Conservation (phyloP, 2,329 filamentous ascomycete genomes). For the Fusarium tanahbumbuense region DNA sequence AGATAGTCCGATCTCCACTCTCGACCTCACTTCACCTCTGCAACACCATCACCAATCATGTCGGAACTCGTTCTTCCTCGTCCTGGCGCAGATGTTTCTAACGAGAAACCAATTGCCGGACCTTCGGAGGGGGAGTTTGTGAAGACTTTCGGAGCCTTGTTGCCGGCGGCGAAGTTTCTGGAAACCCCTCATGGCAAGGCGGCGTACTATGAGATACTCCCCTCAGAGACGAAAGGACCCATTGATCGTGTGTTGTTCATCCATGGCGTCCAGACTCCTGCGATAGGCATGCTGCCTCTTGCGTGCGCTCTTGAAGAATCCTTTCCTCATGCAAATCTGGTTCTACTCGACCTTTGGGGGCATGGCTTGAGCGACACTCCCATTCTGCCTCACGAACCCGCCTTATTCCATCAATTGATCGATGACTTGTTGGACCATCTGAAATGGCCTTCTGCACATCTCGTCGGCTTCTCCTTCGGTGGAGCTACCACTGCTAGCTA, state of each 20-base stretch:
- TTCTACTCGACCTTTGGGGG: slow-evolving; percentile 64
- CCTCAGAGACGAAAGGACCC: background rate
- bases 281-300: slow-evolving; percentile 60
- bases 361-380: slow-evolving; percentile 65
- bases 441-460: slow-evolving; percentile 56
- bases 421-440: slow-evolving; percentile 55
- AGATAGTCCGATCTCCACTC: background rate
- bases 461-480: slow-evolving; percentile 65
- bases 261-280: slow-evolving; percentile 64
- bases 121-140: slow-evolving; percentile 54
- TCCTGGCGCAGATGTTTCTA: background rate
- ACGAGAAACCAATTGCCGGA: slow-evolving; percentile 45
- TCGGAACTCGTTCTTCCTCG: slow-evolving; percentile 7
- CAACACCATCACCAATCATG: no score
- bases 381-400: slow-evolving; percentile 52
- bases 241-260: slow-evolving; percentile 56
- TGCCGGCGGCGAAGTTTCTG: slow-evolving; percentile 54
- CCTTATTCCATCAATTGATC: slow-evolving; percentile 58
- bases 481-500: slow-evolving; percentile 55
- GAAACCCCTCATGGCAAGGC: slow-evolving; percentile 49
- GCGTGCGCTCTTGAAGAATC: slow-evolving; percentile 49
- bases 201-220: slow-evolving; percentile 54
- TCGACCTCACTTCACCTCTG: no score
- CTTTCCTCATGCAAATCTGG: slow-evolving; percentile 54
- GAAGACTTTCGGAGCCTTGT: slow-evolving; percentile 52